Percentiles rank a stretch among this genome's conserved stretches.
Evolutionary conservation across 2,329 filamentous ascomycete genomes (phyloP).

Genomic region (Pestalotiopsis sp.): DNA sequence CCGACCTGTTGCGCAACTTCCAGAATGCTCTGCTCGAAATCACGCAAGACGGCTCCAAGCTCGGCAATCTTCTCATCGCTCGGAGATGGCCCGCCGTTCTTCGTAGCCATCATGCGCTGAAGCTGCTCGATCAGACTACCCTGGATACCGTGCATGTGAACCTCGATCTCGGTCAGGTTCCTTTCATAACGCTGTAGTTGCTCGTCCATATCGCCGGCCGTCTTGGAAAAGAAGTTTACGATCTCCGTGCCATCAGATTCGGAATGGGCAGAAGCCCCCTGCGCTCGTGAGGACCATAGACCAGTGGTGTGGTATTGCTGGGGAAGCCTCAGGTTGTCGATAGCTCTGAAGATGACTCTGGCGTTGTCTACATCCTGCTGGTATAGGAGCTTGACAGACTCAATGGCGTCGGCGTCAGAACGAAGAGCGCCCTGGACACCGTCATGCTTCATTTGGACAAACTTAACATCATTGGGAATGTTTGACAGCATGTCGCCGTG

Average conservation of each 20-base stretch:
- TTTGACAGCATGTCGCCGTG: slow-evolving; percentile 57
- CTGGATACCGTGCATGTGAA: slow-evolving; percentile 66
- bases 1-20: slow-evolving; percentile 65
- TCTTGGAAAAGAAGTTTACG: slow-evolving; percentile 64
- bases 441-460: slow-evolving; percentile 47
- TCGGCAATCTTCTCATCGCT: slow-evolving; percentile 50
- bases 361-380: slow-evolving; percentile 44
- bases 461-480: slow-evolving; percentile 46
- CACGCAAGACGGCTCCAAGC: slow-evolving; percentile 61
- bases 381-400: slow-evolving; percentile 42
- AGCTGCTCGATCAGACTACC: slow-evolving; percentile 61
- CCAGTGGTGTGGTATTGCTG: slow-evolving; percentile 52
- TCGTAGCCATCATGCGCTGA: slow-evolving; percentile 51
- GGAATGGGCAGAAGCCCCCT: slow-evolving; percentile 44
- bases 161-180: slow-evolving; percentile 66
- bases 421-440: slow-evolving; percentile 43
- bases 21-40: slow-evolving; percentile 67
- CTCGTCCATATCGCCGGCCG: slow-evolving; percentile 62
- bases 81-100: slow-evolving; percentile 36
- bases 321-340: slow-evolving; percentile 49
- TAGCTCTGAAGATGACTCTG: slow-evolving; percentile 45
- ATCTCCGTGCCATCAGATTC: slow-evolving; percentile 60
- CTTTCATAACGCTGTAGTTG: slow-evolving; percentile 60
- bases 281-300: slow-evolving; percentile 42
- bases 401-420: slow-evolving; percentile 43